Base-by-base conservation (phyloP, 495 filamentous ascomycete genomes). In the Penicillium paxilli region DNA sequence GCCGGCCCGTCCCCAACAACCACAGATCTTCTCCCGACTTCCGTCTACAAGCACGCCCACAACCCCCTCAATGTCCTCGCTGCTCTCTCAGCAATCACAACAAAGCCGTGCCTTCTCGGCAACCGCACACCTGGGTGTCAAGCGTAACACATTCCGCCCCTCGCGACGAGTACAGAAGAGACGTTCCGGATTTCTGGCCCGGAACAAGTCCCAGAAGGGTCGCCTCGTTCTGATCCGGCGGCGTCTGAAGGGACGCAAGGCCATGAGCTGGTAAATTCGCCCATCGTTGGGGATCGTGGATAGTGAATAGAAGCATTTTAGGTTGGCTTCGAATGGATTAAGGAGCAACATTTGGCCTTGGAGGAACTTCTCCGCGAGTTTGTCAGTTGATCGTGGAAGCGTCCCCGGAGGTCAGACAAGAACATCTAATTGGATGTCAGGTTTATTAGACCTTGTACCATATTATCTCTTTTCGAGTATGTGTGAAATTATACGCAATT, bases 121-220 rank as follows among this genome's bases (percentile, higher is more conserved):
- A 16, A 73, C 70, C 35, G 69, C 73, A 8, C 65, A 71, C 10
- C 68, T 86, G 21, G 77, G 74, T 57, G 78, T 76, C 11, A 80
- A 76, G 35, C 74, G 87, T 51, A 61, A 80, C 52, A 90, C 87
- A 4, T 90, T 78, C 60, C 79, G 81, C 44, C 87, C 86, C 4
- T 85, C 80, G 46, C 86, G 89, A 55, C 68, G 80, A 45, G 86
- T 91, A 38, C 79, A 88, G 66, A 91, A 90, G 74, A 74, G 87
- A 54, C 75, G 87, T 53, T 81, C 83, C 68, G 87, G 87, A 0
- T 90, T 88, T 70, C 70, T 90, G 67, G 72, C 81, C 12, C 64
- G 87, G 53, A 58, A 85, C 52, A 72, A 72, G 63, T 79, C 77
- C 20, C 71, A 77, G 59, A 81, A 76, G 24, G 87, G 83, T 10